Conservation (phyloP, 1,284 basidiomycete genomes). For the Bjerkandera adusta region DNA sequence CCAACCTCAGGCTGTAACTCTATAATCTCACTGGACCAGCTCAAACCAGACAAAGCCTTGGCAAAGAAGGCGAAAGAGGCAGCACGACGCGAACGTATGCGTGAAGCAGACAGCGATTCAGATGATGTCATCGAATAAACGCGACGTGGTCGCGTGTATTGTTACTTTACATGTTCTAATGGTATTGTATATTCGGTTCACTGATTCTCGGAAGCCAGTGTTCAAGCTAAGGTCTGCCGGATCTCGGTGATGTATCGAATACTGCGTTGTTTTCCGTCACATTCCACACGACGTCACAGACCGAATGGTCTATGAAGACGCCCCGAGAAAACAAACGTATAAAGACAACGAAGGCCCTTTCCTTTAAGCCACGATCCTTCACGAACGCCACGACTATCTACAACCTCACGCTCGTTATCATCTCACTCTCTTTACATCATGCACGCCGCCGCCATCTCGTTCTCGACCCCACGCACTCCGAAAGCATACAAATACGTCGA, state of each 20-base stretch:
- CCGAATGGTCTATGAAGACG: background rate
- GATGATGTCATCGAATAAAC: constrained; percentile 55
- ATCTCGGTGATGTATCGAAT: background rate
- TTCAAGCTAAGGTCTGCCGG: too few species aligned
- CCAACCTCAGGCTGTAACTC: constrained; percentile 71
- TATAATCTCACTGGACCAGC: constrained; percentile 47
- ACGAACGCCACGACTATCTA: constrained; percentile 1
- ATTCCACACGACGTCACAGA: background rate
- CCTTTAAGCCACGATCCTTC: background rate
- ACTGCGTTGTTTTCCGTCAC: background rate
- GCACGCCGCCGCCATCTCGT: constrained; percentile 11
- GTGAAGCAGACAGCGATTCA: constrained; percentile 42
- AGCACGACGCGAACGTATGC: constrained; percentile 46
- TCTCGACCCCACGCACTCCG: constrained; percentile 15
- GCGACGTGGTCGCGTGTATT: background rate
- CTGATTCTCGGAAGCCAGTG: too few species aligned
- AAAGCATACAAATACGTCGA: constrained; percentile 8
- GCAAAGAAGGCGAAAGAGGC: constrained; percentile 59
- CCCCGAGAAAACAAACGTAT: too few species aligned
- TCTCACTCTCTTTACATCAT: constrained; percentile 10
- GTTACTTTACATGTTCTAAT: constrained; percentile 5
- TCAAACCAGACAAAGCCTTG: constrained; percentile 53
- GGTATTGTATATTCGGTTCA: background rate
- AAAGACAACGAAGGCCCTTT: background rate
- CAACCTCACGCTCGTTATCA: background rate